Evolutionary conservation across 768 basidiomycete genomes (phyloP), one percentile per base, ranked within the genome.

Genomic region (Termitomyces sp.): DNA sequence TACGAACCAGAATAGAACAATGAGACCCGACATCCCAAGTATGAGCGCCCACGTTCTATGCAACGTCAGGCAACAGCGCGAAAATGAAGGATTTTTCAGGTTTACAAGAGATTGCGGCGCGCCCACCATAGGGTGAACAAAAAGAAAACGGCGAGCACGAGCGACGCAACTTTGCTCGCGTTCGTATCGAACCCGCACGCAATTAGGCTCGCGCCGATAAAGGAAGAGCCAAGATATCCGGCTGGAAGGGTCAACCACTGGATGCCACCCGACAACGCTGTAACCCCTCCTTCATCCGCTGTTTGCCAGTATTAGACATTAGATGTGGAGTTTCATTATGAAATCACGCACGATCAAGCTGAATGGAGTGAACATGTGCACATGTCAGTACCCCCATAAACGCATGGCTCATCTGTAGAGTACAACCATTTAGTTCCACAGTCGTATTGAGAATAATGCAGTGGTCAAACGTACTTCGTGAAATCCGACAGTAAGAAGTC

Each of bases 91-190:
- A 10, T 54, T 14, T 25, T 20, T 5, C 8, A 49, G 10, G 75
- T 87, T 67, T 65, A 91, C 89, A 96, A 65, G 79, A 84, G 81
- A 69, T 90, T 91, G 64, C 77, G 80, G 53, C 89, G 79, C 8
- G 91, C 90, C 91, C 91, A 92, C 91, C 92, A 96, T 3, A 95
- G 79, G 1, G 92, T 94, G 66, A 95, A 80, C 37, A 96, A 65
- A 76, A 95, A 96, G 74, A 94, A 91, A n/a, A 72, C 89, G 9
- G 87, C 94, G 54, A 96, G 79, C 9, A 88, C 86, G 25, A 96
- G 72, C 25, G 85, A 85, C 1, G 92, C 94, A 49, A 94, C 69
- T 71, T 96, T 96, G 75, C 88, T 90, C 4, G 94, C 94, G 65
- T 91, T 87, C 50, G 91, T 93, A 72, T 94, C 84, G 70, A 94